Conservation (phyloP, 2,329 filamentous ascomycete genomes). For the Paecilomyces niveus region DNA sequence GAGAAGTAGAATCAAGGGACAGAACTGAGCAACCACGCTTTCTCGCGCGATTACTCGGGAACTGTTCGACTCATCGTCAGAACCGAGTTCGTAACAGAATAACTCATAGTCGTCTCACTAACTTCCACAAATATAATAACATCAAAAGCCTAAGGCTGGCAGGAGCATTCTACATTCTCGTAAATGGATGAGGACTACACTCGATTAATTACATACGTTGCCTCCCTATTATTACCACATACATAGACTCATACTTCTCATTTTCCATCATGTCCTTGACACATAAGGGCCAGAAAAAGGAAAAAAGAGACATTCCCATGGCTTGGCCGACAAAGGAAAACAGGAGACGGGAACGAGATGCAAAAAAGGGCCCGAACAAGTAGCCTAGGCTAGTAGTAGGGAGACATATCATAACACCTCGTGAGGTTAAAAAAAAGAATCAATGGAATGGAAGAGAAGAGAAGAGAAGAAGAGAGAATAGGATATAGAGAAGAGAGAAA, state of each 20-base stretch:
- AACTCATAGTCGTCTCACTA: neutral
- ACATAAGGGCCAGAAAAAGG: neutral
- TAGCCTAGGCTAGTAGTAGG: neutral
- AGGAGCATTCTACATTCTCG: neutral
- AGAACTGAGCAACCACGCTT: no score
- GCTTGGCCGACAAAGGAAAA: neutral
- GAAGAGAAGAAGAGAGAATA: no score
- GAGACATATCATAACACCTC: neutral
- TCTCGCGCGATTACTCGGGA: no score
- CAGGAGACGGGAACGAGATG: neutral
- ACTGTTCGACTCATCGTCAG: no score
- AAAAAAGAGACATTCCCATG: neutral
- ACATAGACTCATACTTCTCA: neutral
- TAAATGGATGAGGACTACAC: neutral
- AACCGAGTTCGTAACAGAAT: neutral
- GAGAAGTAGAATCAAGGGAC: no score
- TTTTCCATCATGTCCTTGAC: neutral
- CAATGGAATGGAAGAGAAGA: no score
- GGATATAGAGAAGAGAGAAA: neutral
- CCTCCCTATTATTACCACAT: neutral
- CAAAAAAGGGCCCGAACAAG: neutral
- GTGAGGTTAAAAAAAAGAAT: neutral
- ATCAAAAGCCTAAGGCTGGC: neutral
- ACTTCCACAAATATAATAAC: neutral
- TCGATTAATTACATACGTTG: neutral